phyloP scores from a whole-genome alignment of 805 yeast species.

The Metschnikowia reukaufii region DNA sequence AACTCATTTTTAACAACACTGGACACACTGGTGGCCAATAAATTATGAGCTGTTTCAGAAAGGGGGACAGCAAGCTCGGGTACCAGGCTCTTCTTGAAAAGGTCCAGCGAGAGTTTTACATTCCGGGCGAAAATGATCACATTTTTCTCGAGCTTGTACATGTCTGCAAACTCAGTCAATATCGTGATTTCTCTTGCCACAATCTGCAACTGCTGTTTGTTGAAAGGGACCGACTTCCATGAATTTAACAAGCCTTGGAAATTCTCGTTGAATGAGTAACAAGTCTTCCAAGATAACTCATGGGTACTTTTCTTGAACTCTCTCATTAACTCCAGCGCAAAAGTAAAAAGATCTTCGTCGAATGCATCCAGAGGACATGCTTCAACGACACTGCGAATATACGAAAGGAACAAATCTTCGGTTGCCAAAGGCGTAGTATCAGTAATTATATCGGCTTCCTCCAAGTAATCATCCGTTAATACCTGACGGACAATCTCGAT shows the following conservation, averaged over 20 bases:
- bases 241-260: conserved; percentile 21
- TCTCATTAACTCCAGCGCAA: conserved; percentile 28
- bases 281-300: conserved; percentile 62
- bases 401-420: conserved; percentile 47
- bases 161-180: conserved; percentile 23
- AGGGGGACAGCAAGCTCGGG: conserved; percentile 17
- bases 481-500: conserved; percentile 33
- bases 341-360: conserved; percentile 23
- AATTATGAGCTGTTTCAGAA: conserved; percentile 15
- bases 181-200: conserved; percentile 9
- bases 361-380: conserved; percentile 10
- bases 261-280: conserved; percentile 46
- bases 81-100: conserved; percentile 18
- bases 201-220: not conserved
- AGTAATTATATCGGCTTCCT: conserved; percentile 21
- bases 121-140: conserved; percentile 44
- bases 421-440: conserved; percentile 28
- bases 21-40: conserved; percentile 21
- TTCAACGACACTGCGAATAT: conserved; percentile 29
- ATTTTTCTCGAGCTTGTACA: conserved; percentile 24
- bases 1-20: conserved; percentile 22
- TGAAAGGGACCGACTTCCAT: conserved; percentile 1
- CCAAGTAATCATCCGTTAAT: conserved; percentile 41
- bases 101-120: conserved; percentile 22
- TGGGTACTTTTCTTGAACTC: conserved; percentile 25